Evolutionary conservation across 2,329 filamentous ascomycete species (phyloP), one percentile per base, ranked within the genome.

Genomic region (Aspergillus spinulosporus): DNA sequence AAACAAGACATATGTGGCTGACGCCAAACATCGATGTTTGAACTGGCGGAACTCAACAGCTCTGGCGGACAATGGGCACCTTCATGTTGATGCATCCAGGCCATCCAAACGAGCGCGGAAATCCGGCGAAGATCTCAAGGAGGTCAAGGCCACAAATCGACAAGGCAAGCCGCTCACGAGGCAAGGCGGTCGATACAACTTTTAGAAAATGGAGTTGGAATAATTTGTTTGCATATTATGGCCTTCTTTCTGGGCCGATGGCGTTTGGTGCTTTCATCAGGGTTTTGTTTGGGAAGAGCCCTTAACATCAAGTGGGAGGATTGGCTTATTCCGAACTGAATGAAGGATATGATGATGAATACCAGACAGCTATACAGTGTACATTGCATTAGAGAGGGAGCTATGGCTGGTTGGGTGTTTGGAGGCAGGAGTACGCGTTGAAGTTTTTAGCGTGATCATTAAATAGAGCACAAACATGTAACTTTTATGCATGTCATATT

Each of bases 31-130:
- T 66, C 79, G 84, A 50, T 89, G 87, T 67, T 73, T 88, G 45
- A 76, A 76, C 34, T 90, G 88, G 88, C 80, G 77, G 56, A 90
- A 90, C 66, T 80, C 76, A 12, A 84, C 82, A 52, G 86, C 85
- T 36, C 62, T 85, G 5, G 74, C 78, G 2, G 79, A 86, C 49
- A 68, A 82, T 45, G 84, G 85, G 2, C 81, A 87, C 70, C 76
- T 82, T 39, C 85, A 88, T 67, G 78, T 79, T 14, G 84, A 88
- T 58, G 79, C 82, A 54, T 79, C 80, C 31, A 79, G 80, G 42
- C 75, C 76, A 53, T 74, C 78, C 61, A 78, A 77, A 57, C 79
- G 80, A 56, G 72, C 74, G 49, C 82, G 79, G 64, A 74, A 74
- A 54, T 74, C 67, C 46, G 73, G 69, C 31, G 73, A 76, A 48